Base-by-base conservation (phyloP, 2,329 filamentous ascomycete species). In the Monosporascus cannonballus region DNA sequence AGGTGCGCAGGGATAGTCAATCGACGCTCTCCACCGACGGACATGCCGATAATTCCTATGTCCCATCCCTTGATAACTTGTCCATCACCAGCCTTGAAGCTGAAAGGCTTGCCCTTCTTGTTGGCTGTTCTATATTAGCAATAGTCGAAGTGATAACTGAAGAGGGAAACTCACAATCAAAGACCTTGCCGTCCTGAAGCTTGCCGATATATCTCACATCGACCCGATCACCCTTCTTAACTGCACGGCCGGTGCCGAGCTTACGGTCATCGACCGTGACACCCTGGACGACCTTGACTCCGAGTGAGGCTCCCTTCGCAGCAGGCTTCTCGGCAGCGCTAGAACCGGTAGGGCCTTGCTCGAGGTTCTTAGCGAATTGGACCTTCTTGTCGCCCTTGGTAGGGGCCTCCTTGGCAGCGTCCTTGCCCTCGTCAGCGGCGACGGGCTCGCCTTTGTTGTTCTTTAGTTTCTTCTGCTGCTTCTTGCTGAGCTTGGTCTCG, bases 1-100 rank as follows among this genome's bases (percentile, higher is more conserved):
- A 93, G 84, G 65, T 87, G 77, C 47, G 94, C 79, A 47, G 95
- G 95, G 66, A 99, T 91, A 58, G 85, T 92, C 66, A 99, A 80
- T 62, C 94, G 87, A 66, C 94, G 90, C 81, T 99, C 95, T 65
- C 90, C 91, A 67, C 94, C 94, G 62, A 92, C 86, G 62, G 86
- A 79, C 90, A 99, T 96, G 73, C 95, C 95, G 62, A 82, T 80
- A 63, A 99, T 78, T 74, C 94, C 94, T 60, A 97, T 83, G 71
- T 99, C 95, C 95, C 94, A 97, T 62, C 94, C 94, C 82, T 96
- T 94, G 79, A 99, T 99, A 66, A 99, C 95, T 73, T 97, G 90
- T 56, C 92, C 92, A 69, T 86, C 84, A 63, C 94, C 95, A 56
- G 95, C 85, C 80, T 93, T 96, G 84, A 97, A 97, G 61, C 81